Conservation (phyloP, 2,329 filamentous ascomycete genomes). For the Leptodontidium sp. region DNA sequence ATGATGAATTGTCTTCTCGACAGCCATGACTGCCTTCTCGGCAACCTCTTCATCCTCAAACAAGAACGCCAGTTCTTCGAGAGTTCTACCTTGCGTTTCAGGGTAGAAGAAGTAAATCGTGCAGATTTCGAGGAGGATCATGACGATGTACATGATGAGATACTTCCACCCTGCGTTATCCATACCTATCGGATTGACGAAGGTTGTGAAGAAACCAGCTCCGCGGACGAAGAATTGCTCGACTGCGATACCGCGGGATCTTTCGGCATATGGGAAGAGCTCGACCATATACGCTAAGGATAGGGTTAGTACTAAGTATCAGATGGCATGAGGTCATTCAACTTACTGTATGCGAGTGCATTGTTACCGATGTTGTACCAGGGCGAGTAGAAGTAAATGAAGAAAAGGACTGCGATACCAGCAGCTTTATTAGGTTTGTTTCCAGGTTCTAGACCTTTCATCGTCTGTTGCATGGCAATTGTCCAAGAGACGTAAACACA, state of each 20-base stretch:
- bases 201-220: constrained; percentile 58
- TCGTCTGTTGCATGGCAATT: constrained; percentile 52
- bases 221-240: constrained; percentile 49
- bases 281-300: constrained; percentile 62
- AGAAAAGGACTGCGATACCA: constrained; percentile 56
- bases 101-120: constrained; percentile 57
- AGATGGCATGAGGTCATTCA: constrained; percentile 37
- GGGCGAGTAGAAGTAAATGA: constrained; percentile 66
- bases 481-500: constrained; percentile 64
- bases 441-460: constrained; percentile 46
- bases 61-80: constrained; percentile 57
- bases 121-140: constrained; percentile 51
- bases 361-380: constrained; percentile 73
- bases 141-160: constrained; percentile 53
- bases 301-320: constrained; percentile 8
- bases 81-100: constrained; percentile 53
- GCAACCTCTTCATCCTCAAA: constrained; percentile 50
- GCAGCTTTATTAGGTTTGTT: constrained; percentile 42
- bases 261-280: constrained; percentile 61
- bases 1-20: constrained; percentile 48
- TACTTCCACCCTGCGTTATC: constrained; percentile 53
- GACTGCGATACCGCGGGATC: constrained; percentile 39
- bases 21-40: constrained; percentile 48
- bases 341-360: constrained; percentile 66
- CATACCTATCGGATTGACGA: constrained; percentile 56